Conservation (phyloP, 371 early-diverging fungal species). For the Mucor lusitanicus region DNA sequence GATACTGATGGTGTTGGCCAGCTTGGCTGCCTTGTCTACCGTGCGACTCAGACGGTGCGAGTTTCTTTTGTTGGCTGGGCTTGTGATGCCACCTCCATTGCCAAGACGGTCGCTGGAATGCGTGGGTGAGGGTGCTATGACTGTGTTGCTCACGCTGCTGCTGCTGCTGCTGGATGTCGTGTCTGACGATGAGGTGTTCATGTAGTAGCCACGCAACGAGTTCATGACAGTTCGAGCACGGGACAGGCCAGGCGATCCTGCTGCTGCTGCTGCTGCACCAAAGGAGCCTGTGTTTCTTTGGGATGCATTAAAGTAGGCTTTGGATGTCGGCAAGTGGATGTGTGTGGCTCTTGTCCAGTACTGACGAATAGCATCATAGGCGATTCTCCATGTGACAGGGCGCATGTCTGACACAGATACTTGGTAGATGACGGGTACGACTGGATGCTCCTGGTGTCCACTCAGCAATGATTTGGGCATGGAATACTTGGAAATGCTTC, state of each 20-base stretch:
- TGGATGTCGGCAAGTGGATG: slow-evolving; percentile 26
- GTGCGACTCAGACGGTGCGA: slow-evolving; percentile 42
- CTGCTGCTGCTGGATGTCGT: not conserved
- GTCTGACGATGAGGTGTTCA: not conserved
- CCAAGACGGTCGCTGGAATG: slow-evolving; percentile 5
- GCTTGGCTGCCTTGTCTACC: slow-evolving; percentile 43
- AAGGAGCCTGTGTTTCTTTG: not conserved
- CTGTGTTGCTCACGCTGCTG: no score
- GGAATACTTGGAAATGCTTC: slow-evolving; percentile 4
- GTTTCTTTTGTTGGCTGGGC: slow-evolving; percentile 27
- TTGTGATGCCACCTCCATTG: not conserved
- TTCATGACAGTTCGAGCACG: slow-evolving; percentile 54
- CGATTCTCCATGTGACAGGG: slow-evolving; percentile 39
- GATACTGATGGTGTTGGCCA: slow-evolving; percentile 30
- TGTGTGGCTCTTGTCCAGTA: slow-evolving; percentile 46
- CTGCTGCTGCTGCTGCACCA: not conserved
- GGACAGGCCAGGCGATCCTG: slow-evolving; percentile 22
- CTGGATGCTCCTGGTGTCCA: slow-evolving; percentile 2
- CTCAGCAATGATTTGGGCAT: not conserved
- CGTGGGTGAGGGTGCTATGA: slow-evolving; percentile 1
- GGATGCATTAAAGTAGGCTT: slow-evolving; percentile 26
- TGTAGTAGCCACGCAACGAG: slow-evolving; percentile 28
- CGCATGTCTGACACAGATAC: slow-evolving; percentile 29
- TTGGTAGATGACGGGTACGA: slow-evolving; percentile 44
- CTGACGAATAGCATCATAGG: slow-evolving; percentile 45